Base-by-base conservation (phyloP, 768 basidiomycete genomes). In the Lepiota subincarnata region DNA sequence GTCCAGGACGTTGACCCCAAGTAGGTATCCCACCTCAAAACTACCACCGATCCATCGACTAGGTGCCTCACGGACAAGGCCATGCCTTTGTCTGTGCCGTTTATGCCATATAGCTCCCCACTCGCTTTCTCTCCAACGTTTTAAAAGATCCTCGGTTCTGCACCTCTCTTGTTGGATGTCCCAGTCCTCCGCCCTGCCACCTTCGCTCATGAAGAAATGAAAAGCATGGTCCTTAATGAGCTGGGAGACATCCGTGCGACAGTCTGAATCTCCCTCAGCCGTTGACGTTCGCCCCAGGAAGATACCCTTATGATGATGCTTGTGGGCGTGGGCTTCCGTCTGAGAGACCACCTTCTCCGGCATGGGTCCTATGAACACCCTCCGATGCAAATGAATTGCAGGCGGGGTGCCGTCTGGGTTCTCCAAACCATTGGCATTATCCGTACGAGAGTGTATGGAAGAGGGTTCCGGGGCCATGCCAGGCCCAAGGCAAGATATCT, bases 291-390 rank as follows among this genome's bases (percentile, higher is more conserved):
- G 60, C 59, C 46, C 53, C 6, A 54, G 26, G 20, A 54, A 54
- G 34, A 54, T 34, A 18, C 45, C 46, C 28, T 40, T 54, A 28
- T 54, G 45, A n/a, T 47, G 38, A 18, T 47, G 53, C 16, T 57
- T 69, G 58, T 68, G 68, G 47, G 61, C 51, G 37, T 70, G 62
- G n/a, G 63, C 64, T 57, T 80, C 74, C 41, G 70, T 67, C 47
- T 65, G 67, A 3, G 68, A 68, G 50, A 81, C 67, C 52, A 82
- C 73, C 52, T 75, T 80, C 62, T 85, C 82, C 11, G 88, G 89
- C 73, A 91, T 76, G 3, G 89, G 86, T 0, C 90, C 90, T 40
- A 92, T 73, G 67, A 91, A 91, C 48, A 85, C 66, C 26, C 90
- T 78, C 50, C 73, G 73, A 55, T 70, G 71, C 34, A 58, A 36